These are phyloP conservation scores for Grammothele lineata DNA, from an alignment of 768 basidiomycete genomes.

Conservation along the genomic window DNA sequence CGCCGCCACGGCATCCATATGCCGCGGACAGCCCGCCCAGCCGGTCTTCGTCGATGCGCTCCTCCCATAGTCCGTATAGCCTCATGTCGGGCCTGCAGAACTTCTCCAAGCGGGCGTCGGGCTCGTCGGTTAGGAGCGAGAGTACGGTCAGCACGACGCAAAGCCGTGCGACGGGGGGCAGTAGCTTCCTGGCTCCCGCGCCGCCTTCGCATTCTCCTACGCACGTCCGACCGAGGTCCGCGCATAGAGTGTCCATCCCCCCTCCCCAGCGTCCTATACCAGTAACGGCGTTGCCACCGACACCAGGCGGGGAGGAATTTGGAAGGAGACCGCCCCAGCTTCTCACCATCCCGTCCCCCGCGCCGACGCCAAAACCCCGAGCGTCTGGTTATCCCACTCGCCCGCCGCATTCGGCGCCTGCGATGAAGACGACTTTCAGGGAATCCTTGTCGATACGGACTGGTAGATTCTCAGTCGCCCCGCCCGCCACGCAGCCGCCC, in stretches of 20 bases:
- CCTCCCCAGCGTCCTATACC: constrained; percentile 75
- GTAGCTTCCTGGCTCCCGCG: constrained; percentile 14
- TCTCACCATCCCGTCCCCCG: constrained; percentile 18
- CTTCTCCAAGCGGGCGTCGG: constrained; percentile 27
- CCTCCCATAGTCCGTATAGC: constrained; percentile 22
- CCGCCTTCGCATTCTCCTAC: constrained; percentile 30
- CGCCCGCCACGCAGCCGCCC: constrained; percentile 66
- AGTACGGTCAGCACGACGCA: constrained; percentile 23
- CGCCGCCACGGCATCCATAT: constrained; percentile 23
- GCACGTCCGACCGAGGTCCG: constrained; percentile 22
- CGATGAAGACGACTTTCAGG: constrained; percentile 39
- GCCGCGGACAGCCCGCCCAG: constrained; percentile 21
- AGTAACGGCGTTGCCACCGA: constrained; percentile 63
- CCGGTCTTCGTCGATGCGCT: constrained; percentile 17
- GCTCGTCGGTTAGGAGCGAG: constrained; percentile 23
- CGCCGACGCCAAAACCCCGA: constrained; percentile 16
- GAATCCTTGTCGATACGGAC: constrained; percentile 55
- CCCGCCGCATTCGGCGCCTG: constrained; percentile 29
- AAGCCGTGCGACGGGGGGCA: constrained; percentile 8
- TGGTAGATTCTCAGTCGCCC: constrained; percentile 30
- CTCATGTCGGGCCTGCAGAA: constrained; percentile 20
- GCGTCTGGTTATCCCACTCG: constrained; percentile 12
- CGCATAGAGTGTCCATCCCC: constrained; percentile 58
- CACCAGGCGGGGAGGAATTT: constrained; percentile 37
- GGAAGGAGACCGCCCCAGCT: constrained; percentile 10